A percentile compares a stretch with the other conserved stretches of the same genome.
phyloP scores from a whole-genome alignment of 129 eudicot species.

The Tanacetum coccineum region DNA sequence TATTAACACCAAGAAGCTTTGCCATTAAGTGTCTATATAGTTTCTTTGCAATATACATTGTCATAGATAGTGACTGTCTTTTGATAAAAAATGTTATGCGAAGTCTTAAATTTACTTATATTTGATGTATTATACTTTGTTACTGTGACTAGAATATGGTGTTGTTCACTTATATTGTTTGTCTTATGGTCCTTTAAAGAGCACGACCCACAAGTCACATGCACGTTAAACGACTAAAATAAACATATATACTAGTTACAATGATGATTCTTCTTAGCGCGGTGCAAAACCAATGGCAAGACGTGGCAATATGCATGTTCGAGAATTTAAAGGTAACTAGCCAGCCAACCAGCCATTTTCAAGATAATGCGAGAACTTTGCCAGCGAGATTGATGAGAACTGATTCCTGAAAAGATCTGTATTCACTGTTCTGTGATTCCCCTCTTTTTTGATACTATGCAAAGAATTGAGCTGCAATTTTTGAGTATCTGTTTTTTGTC shows the following conservation, averaged over 20 bases:
- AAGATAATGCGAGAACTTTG: constrained; percentile 13
- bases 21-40: too few species aligned
- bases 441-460: constrained; percentile 2
- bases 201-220: too few species aligned
- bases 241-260: background rate
- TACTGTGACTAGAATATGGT: too few species aligned
- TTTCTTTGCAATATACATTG: too few species aligned
- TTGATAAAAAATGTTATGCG: too few species aligned
- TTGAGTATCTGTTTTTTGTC: constrained; percentile 19
- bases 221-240: background rate
- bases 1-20: too few species aligned
- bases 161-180: too few species aligned
- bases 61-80: too few species aligned
- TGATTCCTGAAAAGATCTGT: constrained; percentile 26
- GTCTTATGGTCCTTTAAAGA: too few species aligned
- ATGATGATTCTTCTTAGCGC: background rate
- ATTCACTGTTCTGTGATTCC: constrained; percentile 17
- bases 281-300: constrained; percentile 6
- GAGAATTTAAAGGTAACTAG: constrained; percentile 10
- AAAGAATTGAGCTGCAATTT: constrained; percentile 23
- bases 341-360: constrained; percentile 13
- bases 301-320: constrained; percentile 18
- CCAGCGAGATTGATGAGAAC: constrained; percentile 16
- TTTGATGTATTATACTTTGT: too few species aligned
- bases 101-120: too few species aligned